These are phyloP conservation scores for Macadamia tetraphylla DNA, from an alignment of 164 flowering plant species.

Conservation along the genomic window DNA sequence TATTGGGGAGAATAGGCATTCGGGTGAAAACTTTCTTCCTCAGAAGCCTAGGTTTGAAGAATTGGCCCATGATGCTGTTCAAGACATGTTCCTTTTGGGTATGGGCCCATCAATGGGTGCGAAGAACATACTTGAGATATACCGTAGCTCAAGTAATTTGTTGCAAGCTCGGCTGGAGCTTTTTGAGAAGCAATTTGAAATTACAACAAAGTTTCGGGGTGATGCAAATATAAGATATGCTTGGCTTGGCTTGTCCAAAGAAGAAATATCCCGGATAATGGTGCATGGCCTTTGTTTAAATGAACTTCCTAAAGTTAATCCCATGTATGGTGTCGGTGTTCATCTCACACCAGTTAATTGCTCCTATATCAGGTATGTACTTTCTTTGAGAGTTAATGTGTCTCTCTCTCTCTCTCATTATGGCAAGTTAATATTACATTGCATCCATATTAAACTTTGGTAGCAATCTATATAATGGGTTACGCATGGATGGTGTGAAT, in stretches of 20 bases:
- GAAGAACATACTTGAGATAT: constrained; percentile 36
- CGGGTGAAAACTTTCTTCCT: constrained; percentile 10
- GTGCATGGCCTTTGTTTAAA: constrained; percentile 53
- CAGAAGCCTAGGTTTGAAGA: constrained; percentile 7
- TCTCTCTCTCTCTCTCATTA: no score
- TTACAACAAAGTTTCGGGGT: constrained; percentile 54
- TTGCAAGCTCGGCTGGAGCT: constrained; percentile 44
- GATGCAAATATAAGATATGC: constrained; percentile 76
- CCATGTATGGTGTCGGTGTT: constrained; percentile 61
- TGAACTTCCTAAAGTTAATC: constrained; percentile 27
- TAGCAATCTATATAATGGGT: no score
- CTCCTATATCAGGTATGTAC: constrained; percentile 49
- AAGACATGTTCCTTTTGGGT: constrained; percentile 36
- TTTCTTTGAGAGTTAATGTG: no score
- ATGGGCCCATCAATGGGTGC: constrained; percentile 26
- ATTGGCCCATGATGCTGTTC: constrained; percentile 33
- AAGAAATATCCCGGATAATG: constrained; percentile 39
- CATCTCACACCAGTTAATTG: constrained; percentile 55
- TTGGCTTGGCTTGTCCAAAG: constrained; percentile 71
- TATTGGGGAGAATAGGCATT: constrained; percentile 24
- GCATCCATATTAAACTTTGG: no score
- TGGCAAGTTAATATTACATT: no score
- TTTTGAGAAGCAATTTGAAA: constrained; percentile 72
- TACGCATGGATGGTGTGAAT: no score
- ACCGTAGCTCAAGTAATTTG: constrained; percentile 23